These are phyloP conservation scores for Psilocybe cyanescens DNA, from an alignment of 768 basidiomycete genomes.

Conservation along the genomic window DNA sequence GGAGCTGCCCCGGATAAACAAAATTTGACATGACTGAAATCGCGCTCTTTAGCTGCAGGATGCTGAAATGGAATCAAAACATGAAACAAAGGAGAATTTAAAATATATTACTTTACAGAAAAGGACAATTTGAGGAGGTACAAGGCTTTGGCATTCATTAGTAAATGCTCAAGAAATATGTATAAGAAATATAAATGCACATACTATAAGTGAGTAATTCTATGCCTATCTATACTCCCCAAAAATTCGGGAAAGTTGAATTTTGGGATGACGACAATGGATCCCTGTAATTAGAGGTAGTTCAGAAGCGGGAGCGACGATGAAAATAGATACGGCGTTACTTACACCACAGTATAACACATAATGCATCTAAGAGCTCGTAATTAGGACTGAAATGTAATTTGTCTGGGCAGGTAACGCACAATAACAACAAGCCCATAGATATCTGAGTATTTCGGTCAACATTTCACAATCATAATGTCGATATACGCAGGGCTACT, in stretches of 20 bases:
- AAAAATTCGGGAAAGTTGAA: conserved; percentile 63
- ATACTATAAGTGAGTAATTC: conserved; percentile 60
- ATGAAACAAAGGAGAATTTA: not conserved
- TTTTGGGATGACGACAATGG: conserved; percentile 65
- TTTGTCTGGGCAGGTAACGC: conserved; percentile 23
- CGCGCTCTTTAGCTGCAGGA: conserved; percentile 50
- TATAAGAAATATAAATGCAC: conserved; percentile 14
- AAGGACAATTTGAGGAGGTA: conserved; percentile 68
- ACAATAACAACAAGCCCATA: conserved; percentile 64
- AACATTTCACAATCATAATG: not conserved
- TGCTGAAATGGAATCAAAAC: conserved; percentile 37
- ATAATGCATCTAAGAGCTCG: conserved; percentile 47
- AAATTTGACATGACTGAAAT: conserved; percentile 55
- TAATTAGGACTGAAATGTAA: not conserved
- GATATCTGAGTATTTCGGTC: conserved; percentile 43
- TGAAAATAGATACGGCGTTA: not conserved
- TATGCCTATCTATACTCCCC: conserved; percentile 55
- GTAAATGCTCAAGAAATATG: too few relatives aligned
- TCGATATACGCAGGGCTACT: conserved; percentile 4
- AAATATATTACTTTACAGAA: conserved; percentile 58
- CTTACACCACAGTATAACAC: conserved; percentile 56
- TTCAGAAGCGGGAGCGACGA: not conserved
- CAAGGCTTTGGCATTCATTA: conserved; percentile 41
- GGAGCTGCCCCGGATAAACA: conserved; percentile 68
- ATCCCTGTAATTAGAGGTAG: conserved; percentile 36